phyloP scores from a whole-genome alignment of 176 grass and related monocot genomes.

The Oryza officinalis region DNA sequence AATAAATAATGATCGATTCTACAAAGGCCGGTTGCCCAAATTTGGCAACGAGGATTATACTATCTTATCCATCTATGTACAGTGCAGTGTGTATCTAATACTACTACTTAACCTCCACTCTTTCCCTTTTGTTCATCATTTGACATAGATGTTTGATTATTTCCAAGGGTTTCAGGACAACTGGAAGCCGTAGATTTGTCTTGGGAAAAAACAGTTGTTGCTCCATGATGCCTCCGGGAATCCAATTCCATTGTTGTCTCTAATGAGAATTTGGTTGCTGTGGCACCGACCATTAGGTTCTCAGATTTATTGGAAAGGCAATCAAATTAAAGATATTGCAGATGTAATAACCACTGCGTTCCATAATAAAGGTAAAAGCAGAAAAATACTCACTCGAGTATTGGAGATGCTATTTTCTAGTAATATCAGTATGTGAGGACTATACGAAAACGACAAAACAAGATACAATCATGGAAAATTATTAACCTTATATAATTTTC shows the following conservation, averaged over 20 bases:
- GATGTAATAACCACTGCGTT: background rate
- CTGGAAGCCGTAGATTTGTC: slow-evolving; percentile 3
- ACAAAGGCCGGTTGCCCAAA: slow-evolving; percentile 30
- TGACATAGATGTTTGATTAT: background rate
- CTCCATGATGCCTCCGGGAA: slow-evolving; percentile 13
- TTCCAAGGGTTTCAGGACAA: background rate
- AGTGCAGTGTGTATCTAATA: background rate
- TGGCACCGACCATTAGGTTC: slow-evolving; percentile 11
- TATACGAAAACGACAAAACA: background rate
- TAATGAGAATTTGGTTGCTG: slow-evolving; percentile 41
- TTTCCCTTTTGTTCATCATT: slow-evolving; percentile 26
- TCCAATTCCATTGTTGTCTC: slow-evolving; percentile 32
- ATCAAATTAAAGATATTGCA: background rate
- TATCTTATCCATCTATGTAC: slow-evolving; percentile 39
- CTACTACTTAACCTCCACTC: slow-evolving; percentile 6
- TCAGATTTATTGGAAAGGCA: slow-evolving; percentile 2
- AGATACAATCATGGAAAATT: slow-evolving; percentile 17
- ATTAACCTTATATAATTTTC: background rate
- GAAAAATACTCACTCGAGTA: background rate
- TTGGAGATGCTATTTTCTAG: background rate
- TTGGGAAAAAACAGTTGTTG: background rate
- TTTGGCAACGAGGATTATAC: slow-evolving; percentile 16
- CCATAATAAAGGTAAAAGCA: background rate
- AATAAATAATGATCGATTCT: slow-evolving; percentile 31
- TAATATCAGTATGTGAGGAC: background rate